These are phyloP conservation scores for Arctium lappa DNA, from an alignment of 129 eudicot genomes.

Conservation along the genomic window DNA sequence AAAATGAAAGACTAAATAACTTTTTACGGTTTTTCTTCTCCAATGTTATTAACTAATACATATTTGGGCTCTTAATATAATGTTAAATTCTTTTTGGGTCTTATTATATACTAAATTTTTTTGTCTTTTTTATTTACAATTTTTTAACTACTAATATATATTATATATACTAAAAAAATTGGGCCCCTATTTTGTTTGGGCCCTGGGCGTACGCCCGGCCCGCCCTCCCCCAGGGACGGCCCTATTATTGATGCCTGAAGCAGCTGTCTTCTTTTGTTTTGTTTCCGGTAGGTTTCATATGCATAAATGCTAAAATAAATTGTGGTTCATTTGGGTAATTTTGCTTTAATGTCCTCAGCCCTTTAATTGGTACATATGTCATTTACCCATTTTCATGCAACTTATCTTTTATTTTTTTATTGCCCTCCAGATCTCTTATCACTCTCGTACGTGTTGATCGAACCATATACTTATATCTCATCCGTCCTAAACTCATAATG, in stretches of 20 bases:
- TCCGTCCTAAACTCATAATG: neutral
- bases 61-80: too few relatives aligned
- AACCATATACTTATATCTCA: neutral
- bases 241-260: neutral
- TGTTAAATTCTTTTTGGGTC: too few relatives aligned
- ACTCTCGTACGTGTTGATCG: neutral
- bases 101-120: too few relatives aligned
- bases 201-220: too few relatives aligned
- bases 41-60: too few relatives aligned
- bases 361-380: neutral
- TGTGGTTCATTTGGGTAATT: neutral
- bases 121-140: too few relatives aligned
- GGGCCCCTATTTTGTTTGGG: too few relatives aligned
- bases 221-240: too few relatives aligned
- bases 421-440: neutral
- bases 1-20: too few relatives aligned
- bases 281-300: neutral
- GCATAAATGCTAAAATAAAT: neutral
- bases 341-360: neutral
- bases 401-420: neutral
- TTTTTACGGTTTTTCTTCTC: too few relatives aligned
- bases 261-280: neutral
- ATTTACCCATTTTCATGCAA: neutral
- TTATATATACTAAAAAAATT: too few relatives aligned
- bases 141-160: too few relatives aligned